These are phyloP conservation scores for Beauveria brongniartii DNA, from an alignment of 2,329 filamentous ascomycete genomes.

Conservation along the genomic window DNA sequence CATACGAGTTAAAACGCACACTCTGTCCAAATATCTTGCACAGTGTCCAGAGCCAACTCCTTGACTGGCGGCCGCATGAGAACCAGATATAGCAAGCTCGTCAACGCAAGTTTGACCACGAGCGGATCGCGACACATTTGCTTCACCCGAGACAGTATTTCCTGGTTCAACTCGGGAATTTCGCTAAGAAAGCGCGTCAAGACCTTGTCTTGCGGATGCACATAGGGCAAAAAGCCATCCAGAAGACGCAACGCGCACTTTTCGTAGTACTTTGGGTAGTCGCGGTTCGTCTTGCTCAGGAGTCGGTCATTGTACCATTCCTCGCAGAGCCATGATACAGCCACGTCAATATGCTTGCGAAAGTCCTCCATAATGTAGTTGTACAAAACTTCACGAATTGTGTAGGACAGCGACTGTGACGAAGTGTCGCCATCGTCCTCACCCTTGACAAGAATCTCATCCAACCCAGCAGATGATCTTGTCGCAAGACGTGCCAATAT, in stretches of 20 bases:
- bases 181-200: constrained; percentile 88
- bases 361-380: constrained; percentile 89
- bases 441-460: constrained; percentile 48
- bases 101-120: constrained; percentile 54
- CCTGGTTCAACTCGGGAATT: constrained; percentile 67
- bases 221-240: constrained; percentile 80
- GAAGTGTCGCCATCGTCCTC: constrained; percentile 34
- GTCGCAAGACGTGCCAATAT: constrained; percentile 81
- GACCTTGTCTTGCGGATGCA: constrained; percentile 86
- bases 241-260: constrained; percentile 74
- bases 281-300: constrained; percentile 32
- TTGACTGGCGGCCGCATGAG: constrained; percentile 60
- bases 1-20: constrained; percentile 38
- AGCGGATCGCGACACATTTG: constrained; percentile 58
- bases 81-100: constrained; percentile 57
- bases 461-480: constrained; percentile 63
- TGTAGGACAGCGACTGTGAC: constrained; percentile 48
- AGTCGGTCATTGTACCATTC: constrained; percentile 91
- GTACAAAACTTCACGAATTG: constrained; percentile 74
- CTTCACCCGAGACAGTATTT: constrained; percentile 67
- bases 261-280: constrained; percentile 61
- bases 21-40: constrained; percentile 59
- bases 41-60: constrained; percentile 54
- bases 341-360: constrained; percentile 77
- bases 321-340: constrained; percentile 89